Conservation (phyloP, 2,329 filamentous ascomycete species). For the Onygena corvina region DNA sequence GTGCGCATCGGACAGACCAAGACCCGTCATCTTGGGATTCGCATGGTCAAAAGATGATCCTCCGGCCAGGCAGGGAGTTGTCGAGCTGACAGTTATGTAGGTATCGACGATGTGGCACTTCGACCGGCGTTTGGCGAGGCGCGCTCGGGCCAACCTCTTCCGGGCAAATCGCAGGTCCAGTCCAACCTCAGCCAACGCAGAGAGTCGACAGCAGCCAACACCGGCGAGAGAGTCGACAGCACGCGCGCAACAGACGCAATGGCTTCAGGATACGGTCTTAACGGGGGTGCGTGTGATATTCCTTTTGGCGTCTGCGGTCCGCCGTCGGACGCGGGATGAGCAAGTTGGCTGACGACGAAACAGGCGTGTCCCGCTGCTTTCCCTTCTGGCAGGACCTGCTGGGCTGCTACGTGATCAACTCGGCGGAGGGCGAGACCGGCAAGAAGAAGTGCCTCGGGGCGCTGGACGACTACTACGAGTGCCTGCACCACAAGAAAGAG, state of each 20-base stretch:
- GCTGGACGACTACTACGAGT: conserved; percentile 97
- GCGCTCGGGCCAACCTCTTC: conserved; percentile 14
- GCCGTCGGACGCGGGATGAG: conserved; percentile 6
- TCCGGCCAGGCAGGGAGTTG: neutral
- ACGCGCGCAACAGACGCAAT: conserved; percentile 25
- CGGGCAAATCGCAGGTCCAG: conserved; percentile 7
- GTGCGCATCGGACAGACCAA: conserved; percentile 42
- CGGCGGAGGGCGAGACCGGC: conserved; percentile 62
- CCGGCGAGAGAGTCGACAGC: too few relatives aligned
- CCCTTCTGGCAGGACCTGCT: conserved; percentile 99
- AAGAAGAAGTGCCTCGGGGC: conserved; percentile 77
- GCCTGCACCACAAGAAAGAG: conserved; percentile 98
- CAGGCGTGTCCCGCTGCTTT: conserved; percentile 74
- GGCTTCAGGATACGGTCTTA: conserved; percentile 45
- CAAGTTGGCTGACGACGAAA: neutral
- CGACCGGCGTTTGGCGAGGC: neutral
- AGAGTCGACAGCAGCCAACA: too few relatives aligned
- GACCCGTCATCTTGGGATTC: conserved; percentile 26
- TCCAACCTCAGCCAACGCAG: too few relatives aligned
- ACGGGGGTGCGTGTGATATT: conserved; percentile 34
- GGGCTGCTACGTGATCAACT: conserved; percentile 95
- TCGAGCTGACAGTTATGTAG: too few relatives aligned
- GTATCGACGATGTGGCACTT: conserved; percentile 2
- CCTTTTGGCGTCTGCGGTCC: too few relatives aligned
- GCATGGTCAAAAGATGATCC: conserved; percentile 10